These are phyloP conservation scores for Hypoxylon sp. DNA, from an alignment of 2,329 filamentous ascomycete species.

Conservation along the genomic window DNA sequence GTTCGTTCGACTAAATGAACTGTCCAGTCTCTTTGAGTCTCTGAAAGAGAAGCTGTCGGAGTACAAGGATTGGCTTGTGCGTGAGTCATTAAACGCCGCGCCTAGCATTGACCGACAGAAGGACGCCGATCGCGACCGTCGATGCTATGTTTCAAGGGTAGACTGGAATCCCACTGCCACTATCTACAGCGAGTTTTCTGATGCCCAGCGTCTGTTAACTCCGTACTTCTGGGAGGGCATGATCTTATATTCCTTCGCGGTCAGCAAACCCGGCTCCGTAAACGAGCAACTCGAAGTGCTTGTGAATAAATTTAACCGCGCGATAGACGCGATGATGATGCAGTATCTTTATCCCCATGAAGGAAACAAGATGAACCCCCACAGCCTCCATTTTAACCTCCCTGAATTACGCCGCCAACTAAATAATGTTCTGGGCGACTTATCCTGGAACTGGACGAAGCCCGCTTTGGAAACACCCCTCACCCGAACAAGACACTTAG, in stretches of 20 bases:
- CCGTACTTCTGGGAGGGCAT: conserved; percentile 57
- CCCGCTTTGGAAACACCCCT: conserved; percentile 54
- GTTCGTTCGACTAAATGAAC: not conserved
- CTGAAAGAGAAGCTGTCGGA: conserved; percentile 14
- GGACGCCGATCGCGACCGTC: conserved; percentile 39
- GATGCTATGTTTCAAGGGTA: conserved; percentile 39
- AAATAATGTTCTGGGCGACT: conserved; percentile 19
- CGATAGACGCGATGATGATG: not conserved
- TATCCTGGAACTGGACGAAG: conserved; percentile 47
- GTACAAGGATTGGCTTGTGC: conserved; percentile 28
- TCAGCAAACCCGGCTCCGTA: not conserved
- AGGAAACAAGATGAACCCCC: no score
- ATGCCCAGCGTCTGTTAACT: conserved; percentile 56
- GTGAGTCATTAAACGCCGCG: not conserved
- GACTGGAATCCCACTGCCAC: conserved; percentile 9
- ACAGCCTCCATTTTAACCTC: not conserved
- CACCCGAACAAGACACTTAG: conserved; percentile 60
- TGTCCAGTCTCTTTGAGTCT: not conserved
- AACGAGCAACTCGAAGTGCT: not conserved
- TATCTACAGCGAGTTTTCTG: conserved; percentile 28
- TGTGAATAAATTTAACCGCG: conserved; percentile 11
- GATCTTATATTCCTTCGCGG: not conserved
- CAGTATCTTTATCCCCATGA: not conserved
- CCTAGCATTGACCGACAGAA: not conserved
- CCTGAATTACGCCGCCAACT: conserved; percentile 30